Conservation (phyloP, 2,329 filamentous ascomycete genomes). For the Drechslera avenae region DNA sequence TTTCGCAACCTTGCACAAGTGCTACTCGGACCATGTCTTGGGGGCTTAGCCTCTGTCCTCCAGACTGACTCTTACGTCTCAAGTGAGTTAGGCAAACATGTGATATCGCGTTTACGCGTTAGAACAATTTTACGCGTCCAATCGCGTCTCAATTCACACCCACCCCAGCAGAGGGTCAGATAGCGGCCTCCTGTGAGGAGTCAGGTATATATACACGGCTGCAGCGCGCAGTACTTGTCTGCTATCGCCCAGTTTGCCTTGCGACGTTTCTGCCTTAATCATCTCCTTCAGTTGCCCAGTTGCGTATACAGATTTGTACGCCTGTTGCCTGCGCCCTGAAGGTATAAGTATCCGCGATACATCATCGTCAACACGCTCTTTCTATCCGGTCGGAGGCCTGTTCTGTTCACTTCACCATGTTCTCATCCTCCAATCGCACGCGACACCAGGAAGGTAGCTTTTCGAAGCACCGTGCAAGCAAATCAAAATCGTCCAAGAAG, state of each 20-base stretch:
- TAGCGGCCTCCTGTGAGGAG: slow-evolving; percentile 39
- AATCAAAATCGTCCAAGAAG: slow-evolving; percentile 47
- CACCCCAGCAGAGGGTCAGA: slow-evolving; percentile 33
- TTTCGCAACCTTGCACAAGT: slow-evolving; percentile 41
- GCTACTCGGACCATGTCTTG: slow-evolving; percentile 26
- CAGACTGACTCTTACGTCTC: slow-evolving; percentile 34
- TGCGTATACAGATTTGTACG: slow-evolving; percentile 32
- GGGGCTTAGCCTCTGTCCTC: slow-evolving; percentile 24
- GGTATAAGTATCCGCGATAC: slow-evolving; percentile 37
- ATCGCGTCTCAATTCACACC: slow-evolving; percentile 38
- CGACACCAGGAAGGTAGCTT: slow-evolving; percentile 43
- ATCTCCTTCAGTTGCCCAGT: slow-evolving; percentile 23
- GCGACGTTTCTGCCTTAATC: slow-evolving; percentile 40
- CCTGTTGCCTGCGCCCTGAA: slow-evolving; percentile 38
- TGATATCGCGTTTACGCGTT: slow-evolving; percentile 47
- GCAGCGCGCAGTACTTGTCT: slow-evolving; percentile 30
- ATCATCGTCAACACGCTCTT: slow-evolving; percentile 19
- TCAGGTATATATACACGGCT: slow-evolving; percentile 43
- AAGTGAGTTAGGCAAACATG: slow-evolving; percentile 34
- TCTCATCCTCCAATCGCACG: slow-evolving; percentile 39
- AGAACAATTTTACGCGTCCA: slow-evolving; percentile 39
- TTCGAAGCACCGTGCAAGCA: slow-evolving; percentile 48
- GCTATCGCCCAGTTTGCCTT: slow-evolving; percentile 32
- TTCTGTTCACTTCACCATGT: slow-evolving; percentile 38
- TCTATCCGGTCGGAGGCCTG: neutral